Percentiles rank a stretch among this genome's conserved stretches.
These are phyloP conservation scores for Cubamyces sp. DNA, from an alignment of 768 basidiomycete genomes.

Conservation along the genomic window DNA sequence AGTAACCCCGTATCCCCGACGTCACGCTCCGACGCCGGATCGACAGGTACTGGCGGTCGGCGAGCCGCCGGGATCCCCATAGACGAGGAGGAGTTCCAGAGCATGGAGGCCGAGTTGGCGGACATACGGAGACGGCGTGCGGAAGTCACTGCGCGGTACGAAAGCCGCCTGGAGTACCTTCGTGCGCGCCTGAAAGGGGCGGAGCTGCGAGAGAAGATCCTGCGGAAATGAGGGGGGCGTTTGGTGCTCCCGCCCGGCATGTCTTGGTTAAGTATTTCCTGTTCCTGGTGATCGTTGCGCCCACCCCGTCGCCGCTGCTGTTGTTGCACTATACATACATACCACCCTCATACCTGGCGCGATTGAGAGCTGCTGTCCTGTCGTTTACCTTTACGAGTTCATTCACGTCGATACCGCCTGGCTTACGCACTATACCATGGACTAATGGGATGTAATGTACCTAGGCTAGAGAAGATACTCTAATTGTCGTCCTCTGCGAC, in stretches of 20 bases:
- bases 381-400: conserved; percentile 21
- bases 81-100: conserved; percentile 41
- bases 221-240: conserved; percentile 49
- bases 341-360: conserved; percentile 13
- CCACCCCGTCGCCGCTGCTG: conserved; percentile 1
- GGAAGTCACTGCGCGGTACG: conserved; percentile 74
- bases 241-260: not conserved
- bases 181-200: conserved; percentile 83
- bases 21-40: conserved; percentile 22
- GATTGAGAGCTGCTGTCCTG: conserved; percentile 19
- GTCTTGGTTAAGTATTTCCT: not conserved
- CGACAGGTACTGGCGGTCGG: conserved; percentile 20
- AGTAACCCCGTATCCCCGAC: conserved; percentile 13
- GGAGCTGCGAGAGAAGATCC: conserved; percentile 79
- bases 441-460: conserved; percentile 24
- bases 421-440: conserved; percentile 25
- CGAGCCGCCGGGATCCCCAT: conserved; percentile 13
- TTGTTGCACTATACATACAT: conserved; percentile 11
- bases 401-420: conserved; percentile 19
- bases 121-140: conserved; percentile 71
- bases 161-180: conserved; percentile 76
- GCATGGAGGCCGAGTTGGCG: conserved; percentile 60
- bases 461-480: conserved; percentile 16
- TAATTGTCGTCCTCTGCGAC: conserved; percentile 12
- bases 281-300: not conserved